Evolutionary conservation across 2,329 filamentous ascomycete species (phyloP).

Genomic region (Lachnellula occidentalis): DNA sequence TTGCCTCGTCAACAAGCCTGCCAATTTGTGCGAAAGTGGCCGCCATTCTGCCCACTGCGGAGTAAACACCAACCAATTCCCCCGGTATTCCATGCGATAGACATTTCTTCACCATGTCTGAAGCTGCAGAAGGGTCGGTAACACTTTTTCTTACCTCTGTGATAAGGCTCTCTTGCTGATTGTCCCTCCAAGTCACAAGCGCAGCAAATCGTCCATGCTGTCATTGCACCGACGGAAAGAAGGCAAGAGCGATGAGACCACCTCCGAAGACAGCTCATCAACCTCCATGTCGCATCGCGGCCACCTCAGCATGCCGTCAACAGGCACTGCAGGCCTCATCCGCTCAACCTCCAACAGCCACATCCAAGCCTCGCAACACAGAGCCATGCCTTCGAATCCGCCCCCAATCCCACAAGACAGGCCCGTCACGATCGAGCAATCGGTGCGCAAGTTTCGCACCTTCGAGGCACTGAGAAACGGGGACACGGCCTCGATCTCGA

Average conservation of each 20-base stretch:
- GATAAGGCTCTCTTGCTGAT: slow-evolving; percentile 1
- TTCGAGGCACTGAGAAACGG: slow-evolving; percentile 89
- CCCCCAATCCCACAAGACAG: slow-evolving; percentile 23
- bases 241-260: slow-evolving; percentile 28
- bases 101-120: slow-evolving; percentile 5
- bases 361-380: slow-evolving; percentile 11
- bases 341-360: slow-evolving; percentile 24
- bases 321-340: slow-evolving; percentile 26
- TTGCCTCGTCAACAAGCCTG: too few species aligned
- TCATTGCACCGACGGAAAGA: slow-evolving; percentile 47
- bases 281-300: slow-evolving; percentile 23
- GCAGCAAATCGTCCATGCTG: slow-evolving; percentile 49
- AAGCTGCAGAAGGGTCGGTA: slow-evolving; percentile 10
- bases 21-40: too few species aligned
- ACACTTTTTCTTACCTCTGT: background rate
- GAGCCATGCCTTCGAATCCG: slow-evolving; percentile 8
- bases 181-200: slow-evolving; percentile 36
- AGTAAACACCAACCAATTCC: background rate
- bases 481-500: slow-evolving; percentile 85
- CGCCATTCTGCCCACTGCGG: background rate
- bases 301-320: slow-evolving; percentile 25
- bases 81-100: background rate
- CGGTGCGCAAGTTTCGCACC: slow-evolving; percentile 86
- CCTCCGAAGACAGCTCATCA: slow-evolving; percentile 27
- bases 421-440: slow-evolving; percentile 71